Base-by-base conservation (phyloP, 345 rosid genomes). In the Populus deltoides region DNA sequence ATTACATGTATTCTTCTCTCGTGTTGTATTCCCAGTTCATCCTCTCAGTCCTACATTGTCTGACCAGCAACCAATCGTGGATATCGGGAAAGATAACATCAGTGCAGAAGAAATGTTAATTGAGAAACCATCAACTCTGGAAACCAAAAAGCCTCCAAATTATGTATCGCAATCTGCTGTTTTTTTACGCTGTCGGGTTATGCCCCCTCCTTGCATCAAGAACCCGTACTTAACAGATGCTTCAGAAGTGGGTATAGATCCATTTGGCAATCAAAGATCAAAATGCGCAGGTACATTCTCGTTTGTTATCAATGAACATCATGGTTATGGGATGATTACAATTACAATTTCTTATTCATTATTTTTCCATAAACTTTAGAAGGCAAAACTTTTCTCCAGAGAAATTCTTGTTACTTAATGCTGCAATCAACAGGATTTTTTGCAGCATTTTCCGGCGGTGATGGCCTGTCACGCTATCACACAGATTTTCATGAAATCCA, bases 401-500 rank as follows among this genome's bases (percentile, higher is more conserved):
- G 73, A 78, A 75, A 68, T 41, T 66, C 27, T 33, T 59, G 69
- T 71, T 61, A 49, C 63, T 49, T 68, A 35, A n/a, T 81, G 36
- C 38, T 66, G 18, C 53, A 79, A 84, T 74, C 33, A 81, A 66
- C 84, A 97, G 99, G 89, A 77, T 86, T 94, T 38, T 88, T 94
- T 79, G 82, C 96, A 43, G 80, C 88, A 77, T 69, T 81, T 76
- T 49, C 68, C 17, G 88, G 93, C 71, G 96, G 99, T 77, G 84
- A 90, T 84, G 98, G 97, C 53, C 93, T 97, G 79, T 97, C 99
- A 74, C 93, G 99, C 65, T 93, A 93, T 85, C 90, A 85, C 72
- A 83, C 92, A 45, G 99, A 94, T 84, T 96, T 93, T 87, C 99
- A 92, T 84, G 99, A 97, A 85, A 88, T 97, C 78, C 90, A 91